A percentile compares a stretch with the other conserved stretches of the same genome.
Conservation (phyloP, 2,329 filamentous ascomycete species). For the Fusarium sp. region DNA sequence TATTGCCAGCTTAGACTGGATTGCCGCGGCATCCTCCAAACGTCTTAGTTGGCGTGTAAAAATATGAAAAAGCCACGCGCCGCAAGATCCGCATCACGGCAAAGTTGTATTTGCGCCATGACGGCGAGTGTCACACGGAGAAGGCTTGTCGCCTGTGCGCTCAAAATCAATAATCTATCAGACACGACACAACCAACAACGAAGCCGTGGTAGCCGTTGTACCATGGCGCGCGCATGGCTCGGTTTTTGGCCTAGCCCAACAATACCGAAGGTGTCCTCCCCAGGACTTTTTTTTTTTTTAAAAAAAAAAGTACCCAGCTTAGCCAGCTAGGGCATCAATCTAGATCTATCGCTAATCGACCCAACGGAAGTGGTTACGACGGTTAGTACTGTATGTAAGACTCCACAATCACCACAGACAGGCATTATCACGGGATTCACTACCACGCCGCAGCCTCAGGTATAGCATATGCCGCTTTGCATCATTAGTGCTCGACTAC, state of each 20-base stretch:
- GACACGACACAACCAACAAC: too few species aligned
- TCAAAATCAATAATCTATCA: neutral
- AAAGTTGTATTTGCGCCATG: neutral
- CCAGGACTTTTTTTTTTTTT: slow-evolving; percentile 2
- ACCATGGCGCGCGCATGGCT: too few species aligned
- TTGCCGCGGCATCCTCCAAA: slow-evolving; percentile 35
- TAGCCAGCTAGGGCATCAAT: neutral
- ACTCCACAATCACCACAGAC: slow-evolving; percentile 37
- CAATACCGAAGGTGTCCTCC: neutral
- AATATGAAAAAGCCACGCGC: neutral
- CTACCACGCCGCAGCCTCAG: slow-evolving; percentile 1
- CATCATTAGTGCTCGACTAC: neutral
- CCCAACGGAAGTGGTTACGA: neutral
- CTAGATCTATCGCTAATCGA: slow-evolving; percentile 5
- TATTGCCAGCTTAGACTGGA: neutral
- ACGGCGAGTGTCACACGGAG: slow-evolving; percentile 5
- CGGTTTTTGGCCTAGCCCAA: slow-evolving; percentile 1
- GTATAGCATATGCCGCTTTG: neutral
- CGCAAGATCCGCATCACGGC: too few species aligned
- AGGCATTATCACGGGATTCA: slow-evolving; percentile 38
- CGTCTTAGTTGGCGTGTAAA: slow-evolving; percentile 22
- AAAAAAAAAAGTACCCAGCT: neutral
- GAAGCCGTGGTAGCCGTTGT: too few species aligned
- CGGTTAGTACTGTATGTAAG: neutral
- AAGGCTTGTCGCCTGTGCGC: slow-evolving; percentile 2